phyloP scores from a whole-genome alignment of 129 eudicot species.

The Tagetes patula region DNA sequence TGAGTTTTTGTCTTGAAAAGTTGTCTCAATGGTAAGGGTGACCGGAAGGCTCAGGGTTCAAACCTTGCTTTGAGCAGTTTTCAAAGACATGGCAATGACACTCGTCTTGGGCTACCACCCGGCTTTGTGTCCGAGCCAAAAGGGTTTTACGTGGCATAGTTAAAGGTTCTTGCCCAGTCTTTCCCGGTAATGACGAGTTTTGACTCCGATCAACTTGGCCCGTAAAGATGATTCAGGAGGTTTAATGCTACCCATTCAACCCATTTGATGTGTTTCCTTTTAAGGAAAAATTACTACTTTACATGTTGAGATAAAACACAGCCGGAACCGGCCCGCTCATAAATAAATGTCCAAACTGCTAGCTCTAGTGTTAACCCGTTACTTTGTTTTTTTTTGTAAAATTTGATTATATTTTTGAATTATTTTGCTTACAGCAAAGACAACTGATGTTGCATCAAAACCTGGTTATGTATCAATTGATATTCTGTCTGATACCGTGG shows the following conservation, averaged over 20 bases:
- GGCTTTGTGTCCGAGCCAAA: too few relatives aligned
- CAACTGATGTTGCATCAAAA: constrained; percentile 60
- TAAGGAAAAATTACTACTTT: not conserved
- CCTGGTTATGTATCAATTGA: constrained; percentile 87
- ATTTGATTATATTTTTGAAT: constrained; percentile 8
- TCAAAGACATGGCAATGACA: too few relatives aligned
- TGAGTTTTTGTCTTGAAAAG: too few relatives aligned
- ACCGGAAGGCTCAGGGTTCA: too few relatives aligned
- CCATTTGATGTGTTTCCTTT: not conserved
- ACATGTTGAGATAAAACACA: not conserved
- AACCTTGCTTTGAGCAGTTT: too few relatives aligned
- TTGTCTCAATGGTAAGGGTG: too few relatives aligned
- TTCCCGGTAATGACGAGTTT: too few relatives aligned
- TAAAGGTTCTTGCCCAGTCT: too few relatives aligned
- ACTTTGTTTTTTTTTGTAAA: constrained; percentile 15
- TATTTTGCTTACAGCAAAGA: constrained; percentile 26
- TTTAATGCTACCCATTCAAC: not conserved
- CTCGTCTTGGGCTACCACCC: too few relatives aligned
- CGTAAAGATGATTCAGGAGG: not conserved
- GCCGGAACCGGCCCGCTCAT: not conserved
- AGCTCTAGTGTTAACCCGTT: not conserved
- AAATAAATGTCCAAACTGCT: not conserved
- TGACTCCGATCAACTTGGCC: too few relatives aligned
- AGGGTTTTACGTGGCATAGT: too few relatives aligned
- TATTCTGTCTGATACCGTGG: constrained; percentile 75